Conservation (phyloP, 345 rosid genomes). For the Ricinus communis region DNA sequence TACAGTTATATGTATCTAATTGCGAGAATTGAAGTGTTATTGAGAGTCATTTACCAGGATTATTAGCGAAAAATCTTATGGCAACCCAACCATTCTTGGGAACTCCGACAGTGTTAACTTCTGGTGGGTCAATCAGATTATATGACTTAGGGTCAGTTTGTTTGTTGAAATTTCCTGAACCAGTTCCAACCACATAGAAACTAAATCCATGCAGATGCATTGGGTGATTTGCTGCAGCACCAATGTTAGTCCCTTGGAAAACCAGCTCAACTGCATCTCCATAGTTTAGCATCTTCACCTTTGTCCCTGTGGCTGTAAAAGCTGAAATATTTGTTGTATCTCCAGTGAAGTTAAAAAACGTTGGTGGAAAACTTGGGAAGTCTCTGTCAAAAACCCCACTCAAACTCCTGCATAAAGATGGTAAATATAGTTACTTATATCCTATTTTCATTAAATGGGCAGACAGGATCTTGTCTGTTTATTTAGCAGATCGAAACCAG, state of each 20-base stretch:
- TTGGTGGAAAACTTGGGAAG: conserved; percentile 23
- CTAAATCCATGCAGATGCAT: conserved; percentile 47
- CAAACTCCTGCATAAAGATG: conserved; percentile 18
- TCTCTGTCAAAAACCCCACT: conserved; percentile 15
- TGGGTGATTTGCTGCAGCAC: conserved; percentile 35
- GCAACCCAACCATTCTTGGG: conserved; percentile 25
- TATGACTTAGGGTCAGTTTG: conserved; percentile 21
- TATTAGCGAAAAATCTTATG: conserved; percentile 13
- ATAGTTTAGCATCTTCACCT: conserved; percentile 31
- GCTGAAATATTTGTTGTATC: conserved; percentile 6
- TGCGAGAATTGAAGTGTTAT: no score
- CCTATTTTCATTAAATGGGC: no score
- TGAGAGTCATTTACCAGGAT: conserved; percentile 14
- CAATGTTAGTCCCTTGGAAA: conserved; percentile 41
- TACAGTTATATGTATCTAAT: no score
- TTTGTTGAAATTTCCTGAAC: conserved; percentile 37
- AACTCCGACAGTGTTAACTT: conserved; percentile 32
- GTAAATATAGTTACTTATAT: background rate
- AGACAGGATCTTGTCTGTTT: no score
- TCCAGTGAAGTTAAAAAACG: conserved; percentile 35
- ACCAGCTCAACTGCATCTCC: conserved; percentile 41
- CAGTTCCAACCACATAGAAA: conserved; percentile 47
- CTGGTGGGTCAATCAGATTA: conserved; percentile 42
- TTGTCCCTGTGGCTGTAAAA: conserved; percentile 23
- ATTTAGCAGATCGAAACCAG: no score